Conservation (phyloP, 1,139 yeast species). For the Magnusiomyces magnusii region DNA sequence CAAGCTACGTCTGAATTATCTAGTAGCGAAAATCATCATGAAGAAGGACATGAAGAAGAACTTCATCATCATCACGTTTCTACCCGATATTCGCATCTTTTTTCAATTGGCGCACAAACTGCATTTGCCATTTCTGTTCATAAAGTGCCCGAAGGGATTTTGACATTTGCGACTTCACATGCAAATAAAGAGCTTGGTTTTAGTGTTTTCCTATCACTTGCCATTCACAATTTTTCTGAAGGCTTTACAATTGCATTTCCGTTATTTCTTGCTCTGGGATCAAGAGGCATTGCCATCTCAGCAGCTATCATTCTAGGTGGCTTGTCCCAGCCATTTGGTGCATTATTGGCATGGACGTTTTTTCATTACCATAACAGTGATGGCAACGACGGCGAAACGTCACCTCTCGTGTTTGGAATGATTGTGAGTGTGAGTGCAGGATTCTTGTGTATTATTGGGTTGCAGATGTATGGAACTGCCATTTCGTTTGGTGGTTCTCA, state of each 20-base stretch:
- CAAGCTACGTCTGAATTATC: too few relatives aligned
- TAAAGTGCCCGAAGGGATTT: constrained; percentile 91
- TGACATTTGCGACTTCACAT: constrained; percentile 71
- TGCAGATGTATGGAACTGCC: constrained; percentile 81
- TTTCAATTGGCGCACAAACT: constrained; percentile 86
- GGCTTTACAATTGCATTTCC: constrained; percentile 95
- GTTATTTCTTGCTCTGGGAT: constrained; percentile 60
- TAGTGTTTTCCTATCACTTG: constrained; percentile 71
- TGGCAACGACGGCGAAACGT: constrained; percentile 22
- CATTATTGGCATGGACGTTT: constrained; percentile 57
- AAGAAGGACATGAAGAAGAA: not conserved
- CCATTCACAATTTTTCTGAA: constrained; percentile 89
- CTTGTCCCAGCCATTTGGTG: constrained; percentile 84
- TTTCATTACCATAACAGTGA: constrained; percentile 39
- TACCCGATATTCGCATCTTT: constrained; percentile 65
- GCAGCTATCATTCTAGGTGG: constrained; percentile 71
- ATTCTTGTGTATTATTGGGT: constrained; percentile 67
- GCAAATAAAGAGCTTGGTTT: constrained; percentile 70
- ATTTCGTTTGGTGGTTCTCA: constrained; percentile 56
- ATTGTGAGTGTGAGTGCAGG: constrained; percentile 75
- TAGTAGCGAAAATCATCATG: constrained; percentile 16
- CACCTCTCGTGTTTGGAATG: constrained; percentile 45
- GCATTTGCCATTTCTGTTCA: constrained; percentile 82
- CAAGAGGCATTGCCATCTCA: constrained; percentile 55
- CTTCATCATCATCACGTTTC: constrained; percentile 74